Conservation (phyloP, 228 moss, liverwort and hornwort species). For the Sphagnum magellanicum region DNA sequence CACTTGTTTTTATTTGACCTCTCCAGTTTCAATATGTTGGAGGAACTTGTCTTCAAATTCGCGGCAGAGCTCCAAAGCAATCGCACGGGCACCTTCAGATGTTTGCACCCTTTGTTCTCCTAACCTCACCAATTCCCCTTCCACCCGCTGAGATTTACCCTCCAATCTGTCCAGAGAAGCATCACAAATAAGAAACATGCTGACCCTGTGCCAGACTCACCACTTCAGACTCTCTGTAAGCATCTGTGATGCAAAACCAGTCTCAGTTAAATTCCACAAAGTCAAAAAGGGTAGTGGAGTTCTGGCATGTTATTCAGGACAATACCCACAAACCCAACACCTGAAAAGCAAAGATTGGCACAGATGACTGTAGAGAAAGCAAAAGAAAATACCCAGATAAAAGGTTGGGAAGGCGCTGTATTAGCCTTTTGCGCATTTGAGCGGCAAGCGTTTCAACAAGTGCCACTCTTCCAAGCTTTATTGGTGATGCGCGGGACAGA, state of each 20-base stretch:
- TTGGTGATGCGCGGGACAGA: conserved; percentile 38
- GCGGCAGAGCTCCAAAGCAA: conserved; percentile 91
- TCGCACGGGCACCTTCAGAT: conserved; percentile 88
- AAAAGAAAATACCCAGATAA: conserved; percentile 59
- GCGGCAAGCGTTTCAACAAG: conserved; percentile 77
- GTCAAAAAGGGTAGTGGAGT: not conserved
- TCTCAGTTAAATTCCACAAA: not conserved
- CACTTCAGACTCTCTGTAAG: not conserved
- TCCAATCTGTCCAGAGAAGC: conserved; percentile 55
- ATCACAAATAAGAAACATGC: not conserved
- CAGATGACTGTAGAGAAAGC: not conserved
- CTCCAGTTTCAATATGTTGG: conserved; percentile 83
- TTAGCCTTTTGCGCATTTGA: conserved; percentile 82
- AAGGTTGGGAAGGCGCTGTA: conserved; percentile 75
- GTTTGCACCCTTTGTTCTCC: conserved; percentile 91
- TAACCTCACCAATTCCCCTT: conserved; percentile 83
- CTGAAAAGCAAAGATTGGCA: not conserved
- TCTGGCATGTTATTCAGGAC: no score
- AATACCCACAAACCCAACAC: no score
- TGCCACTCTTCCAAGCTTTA: conserved; percentile 81
- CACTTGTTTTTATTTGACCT: conserved; percentile 28
- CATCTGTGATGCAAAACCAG: not conserved
- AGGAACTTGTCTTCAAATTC: conserved; percentile 97
- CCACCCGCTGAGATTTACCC: conserved; percentile 81
- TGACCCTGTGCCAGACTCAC: not conserved